Evolutionary conservation across 1,139 yeast genomes (phyloP).

Genomic region (Scheffersomyces illinoinensis): DNA sequence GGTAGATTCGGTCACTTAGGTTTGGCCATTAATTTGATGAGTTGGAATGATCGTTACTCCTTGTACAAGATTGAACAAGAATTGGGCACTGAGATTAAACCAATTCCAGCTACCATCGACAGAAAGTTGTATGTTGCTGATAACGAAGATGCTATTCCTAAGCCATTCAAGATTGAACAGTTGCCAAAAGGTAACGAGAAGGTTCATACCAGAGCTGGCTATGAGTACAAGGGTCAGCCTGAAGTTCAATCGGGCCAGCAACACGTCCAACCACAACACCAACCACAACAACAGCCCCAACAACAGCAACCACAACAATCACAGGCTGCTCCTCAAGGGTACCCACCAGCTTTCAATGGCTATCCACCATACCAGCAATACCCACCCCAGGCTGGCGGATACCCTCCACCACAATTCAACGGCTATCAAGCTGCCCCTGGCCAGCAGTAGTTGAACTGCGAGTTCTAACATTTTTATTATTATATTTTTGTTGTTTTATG

Average conservation of each 20-base stretch:
- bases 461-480: background rate
- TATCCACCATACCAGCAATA: conserved; percentile 21
- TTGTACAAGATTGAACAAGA: conserved; percentile 96
- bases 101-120: conserved; percentile 91
- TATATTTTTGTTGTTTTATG: background rate
- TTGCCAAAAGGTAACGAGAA: conserved; percentile 55
- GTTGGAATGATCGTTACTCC: conserved; percentile 95
- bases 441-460: conserved; percentile 1
- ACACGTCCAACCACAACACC: conserved; percentile 7
- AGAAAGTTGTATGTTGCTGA: conserved; percentile 86
- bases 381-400: conserved; percentile 12
- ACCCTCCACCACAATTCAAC: conserved; percentile 24
- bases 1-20: conserved; percentile 99
- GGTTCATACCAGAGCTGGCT: conserved; percentile 36
- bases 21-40: conserved; percentile 92
- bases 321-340: conserved; percentile 9
- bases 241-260: conserved; percentile 20
- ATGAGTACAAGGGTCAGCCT: conserved; percentile 55
- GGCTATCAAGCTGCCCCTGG: conserved; percentile 23
- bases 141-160: conserved; percentile 73
- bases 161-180: conserved; percentile 78
- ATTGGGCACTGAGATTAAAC: conserved; percentile 95
- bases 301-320: conserved; percentile 11
- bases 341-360: conserved; percentile 11
- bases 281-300: conserved; percentile 11